phyloP scores from a whole-genome alignment of 2,329 filamentous ascomycete genomes.

The Fusarium sarcochroum region DNA sequence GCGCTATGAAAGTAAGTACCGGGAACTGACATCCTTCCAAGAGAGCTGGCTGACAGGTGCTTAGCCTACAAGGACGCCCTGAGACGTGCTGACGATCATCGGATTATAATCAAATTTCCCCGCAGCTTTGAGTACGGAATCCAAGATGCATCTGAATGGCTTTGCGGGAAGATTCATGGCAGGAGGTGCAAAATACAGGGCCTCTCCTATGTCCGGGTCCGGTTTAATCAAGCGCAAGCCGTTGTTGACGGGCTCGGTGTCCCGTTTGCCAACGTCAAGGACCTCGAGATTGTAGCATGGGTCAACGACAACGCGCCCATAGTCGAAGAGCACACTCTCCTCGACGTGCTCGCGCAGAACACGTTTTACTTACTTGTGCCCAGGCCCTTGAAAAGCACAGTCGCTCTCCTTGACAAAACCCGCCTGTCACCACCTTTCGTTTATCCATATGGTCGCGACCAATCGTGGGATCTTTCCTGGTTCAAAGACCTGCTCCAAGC shows the following conservation, averaged over 20 bases:
- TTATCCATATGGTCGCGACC: not conserved
- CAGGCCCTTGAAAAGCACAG: too few species aligned
- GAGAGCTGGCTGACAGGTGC: too few species aligned
- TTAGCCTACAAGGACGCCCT: too few species aligned
- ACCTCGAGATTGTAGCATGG: constrained; percentile 15
- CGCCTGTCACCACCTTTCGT: not conserved
- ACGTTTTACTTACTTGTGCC: not conserved
- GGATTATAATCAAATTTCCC: not conserved
- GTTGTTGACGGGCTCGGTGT: constrained; percentile 6
- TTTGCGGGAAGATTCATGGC: not conserved
- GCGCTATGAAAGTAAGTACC: constrained; percentile 2
- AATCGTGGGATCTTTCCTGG: fast-evolving
- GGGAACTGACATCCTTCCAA: too few species aligned
- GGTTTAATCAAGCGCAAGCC: not conserved
- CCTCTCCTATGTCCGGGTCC: not conserved
- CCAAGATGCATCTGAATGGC: not conserved
- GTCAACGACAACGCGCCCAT: constrained; percentile 8
- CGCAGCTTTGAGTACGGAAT: not conserved
- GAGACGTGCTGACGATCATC: not conserved
- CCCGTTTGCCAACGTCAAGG: constrained; percentile 10
- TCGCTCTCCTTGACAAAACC: not conserved
- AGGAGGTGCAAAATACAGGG: not conserved
- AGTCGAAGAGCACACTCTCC: not conserved
- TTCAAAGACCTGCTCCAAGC: not conserved
- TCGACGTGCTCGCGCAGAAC: not conserved